phyloP scores from a whole-genome alignment of 1,284 basidiomycete genomes.

The Puccinia triticina region DNA sequence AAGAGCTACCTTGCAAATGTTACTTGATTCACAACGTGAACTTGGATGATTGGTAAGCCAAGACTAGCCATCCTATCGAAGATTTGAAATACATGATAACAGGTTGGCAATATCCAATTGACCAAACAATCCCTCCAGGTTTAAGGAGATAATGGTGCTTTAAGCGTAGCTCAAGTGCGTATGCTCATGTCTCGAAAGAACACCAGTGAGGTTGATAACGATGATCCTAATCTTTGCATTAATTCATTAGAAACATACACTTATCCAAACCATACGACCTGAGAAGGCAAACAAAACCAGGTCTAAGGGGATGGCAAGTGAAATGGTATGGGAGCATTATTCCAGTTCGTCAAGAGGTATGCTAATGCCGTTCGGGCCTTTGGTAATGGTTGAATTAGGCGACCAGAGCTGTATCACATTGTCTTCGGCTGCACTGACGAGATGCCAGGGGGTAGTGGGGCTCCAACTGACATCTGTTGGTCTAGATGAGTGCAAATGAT shows the following conservation, averaged over 20 bases:
- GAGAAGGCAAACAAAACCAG: not conserved
- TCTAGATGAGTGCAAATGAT: slow-evolving; percentile 64
- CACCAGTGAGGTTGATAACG: too few relatives aligned
- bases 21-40: too few relatives aligned
- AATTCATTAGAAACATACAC: not conserved
- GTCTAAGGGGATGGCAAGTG: not conserved
- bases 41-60: too few relatives aligned
- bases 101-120: too few relatives aligned
- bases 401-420: slow-evolving; percentile 87
- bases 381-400: slow-evolving; percentile 80
- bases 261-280: not conserved
- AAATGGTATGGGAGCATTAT: slow-evolving; percentile 34
- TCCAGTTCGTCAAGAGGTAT: slow-evolving; percentile 69
- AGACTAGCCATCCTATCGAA: too few relatives aligned
- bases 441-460: slow-evolving; percentile 84
- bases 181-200: too few relatives aligned
- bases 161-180: too few relatives aligned
- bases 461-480: slow-evolving; percentile 62
- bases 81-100: too few relatives aligned
- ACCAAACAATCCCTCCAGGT: too few relatives aligned
- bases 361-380: slow-evolving; percentile 71
- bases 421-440: slow-evolving; percentile 75
- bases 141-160: too few relatives aligned
- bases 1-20: too few relatives aligned
- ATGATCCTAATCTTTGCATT: not conserved